Base-by-base conservation (phyloP, 345 rosid genomes). In the Eucalyptus shirleyi region DNA sequence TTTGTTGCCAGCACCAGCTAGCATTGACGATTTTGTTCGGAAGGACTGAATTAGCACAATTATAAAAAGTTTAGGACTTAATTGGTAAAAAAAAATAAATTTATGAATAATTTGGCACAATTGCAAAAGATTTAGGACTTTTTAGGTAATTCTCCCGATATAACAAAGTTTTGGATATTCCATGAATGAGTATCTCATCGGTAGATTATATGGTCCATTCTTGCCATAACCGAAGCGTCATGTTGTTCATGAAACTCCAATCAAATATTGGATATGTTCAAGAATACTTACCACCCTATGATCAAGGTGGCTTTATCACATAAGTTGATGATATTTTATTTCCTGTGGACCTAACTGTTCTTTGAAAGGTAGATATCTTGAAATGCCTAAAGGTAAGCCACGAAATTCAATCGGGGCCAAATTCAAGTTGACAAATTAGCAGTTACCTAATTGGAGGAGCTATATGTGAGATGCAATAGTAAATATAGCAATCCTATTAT, bases 1-100 rank as follows among this genome's bases (percentile, higher is more conserved):
- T 19, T 53, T 53, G 56, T 8, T 53, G 24, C 9, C 4, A 3
- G 0, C 0, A 2, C 1, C 1, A 5, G 4, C 10, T 0, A 0
- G 1, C 24, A 0, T 2, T 19, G 2, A 53, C 9, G 4, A 1
- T 53, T 53, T 53, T 53, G 56, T 10, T 8, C 0, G 4, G 4
- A 51, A 51, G 3, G 9, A 19, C 2, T 7, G 0, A 51, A 18
- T 0, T 51, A 7, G 4, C 23, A 51, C 9, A 51, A 51, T 17
- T 3, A 51, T 40, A 40, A 40, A 40, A 40, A 40, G 42, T 40
- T 40, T 40, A 51, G 18, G 3, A 51, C 11, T 53, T 0, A 53
- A 53, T 53, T 53, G 0, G 24, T 19, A 1, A 18, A 53, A 53
- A 53, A 17, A 3, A 19, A 45, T 9, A 72, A 37, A 6, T 21